Evolutionary conservation across 2,329 filamentous ascomycete species (phyloP), one percentile per base, ranked within the genome.

Genomic region (Aspergillus latus): DNA sequence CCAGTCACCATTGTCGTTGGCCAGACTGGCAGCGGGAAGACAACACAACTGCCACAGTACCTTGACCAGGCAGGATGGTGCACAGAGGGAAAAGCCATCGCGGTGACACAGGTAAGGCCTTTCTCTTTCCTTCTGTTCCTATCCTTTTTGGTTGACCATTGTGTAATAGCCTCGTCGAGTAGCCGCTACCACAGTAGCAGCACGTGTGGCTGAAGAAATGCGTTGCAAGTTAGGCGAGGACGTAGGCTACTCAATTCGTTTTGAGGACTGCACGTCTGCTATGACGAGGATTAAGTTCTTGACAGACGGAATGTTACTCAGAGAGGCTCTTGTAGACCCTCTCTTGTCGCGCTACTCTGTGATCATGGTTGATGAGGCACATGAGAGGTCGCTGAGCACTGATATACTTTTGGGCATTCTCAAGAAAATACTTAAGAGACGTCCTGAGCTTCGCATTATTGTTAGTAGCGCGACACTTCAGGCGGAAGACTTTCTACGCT

Each of bases 361-460:
- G 44, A 90, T 99, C 65, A 97, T 99, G 91, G 89, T 99, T 6
- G 94, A 99, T 69, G 93, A 97, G 75, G 94, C 93, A 5, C 94
- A 99, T 70, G 93, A 97, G 74, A 83, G 94, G 52, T 96, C 92
- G 47, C 83, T 97, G 57, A 95, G 90, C 71, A 96, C 92, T 0
- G 94, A 99, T 68, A 84, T 99, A 10, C 80, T 97, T 6, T 82
- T 99, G 3, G 93, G 94, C 0, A 78, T 97, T 11, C 74, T 99
- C 39, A 97, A 96, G 72, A 97, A 97, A 72, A 93, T 99, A 49
- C 78, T 85, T 53, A 90, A 85, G 72, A 88, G 85, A 67, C 82
- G 94, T 43, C 83, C 88, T 6, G 92, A 97, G 57, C 75, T 97
- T 51, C 85, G 92, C 16, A 88, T 97, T 60, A 87, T 99, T 49